Evolutionary conservation across 306 rosid species (phyloP).

Genomic region (Luffa acutangula): DNA sequence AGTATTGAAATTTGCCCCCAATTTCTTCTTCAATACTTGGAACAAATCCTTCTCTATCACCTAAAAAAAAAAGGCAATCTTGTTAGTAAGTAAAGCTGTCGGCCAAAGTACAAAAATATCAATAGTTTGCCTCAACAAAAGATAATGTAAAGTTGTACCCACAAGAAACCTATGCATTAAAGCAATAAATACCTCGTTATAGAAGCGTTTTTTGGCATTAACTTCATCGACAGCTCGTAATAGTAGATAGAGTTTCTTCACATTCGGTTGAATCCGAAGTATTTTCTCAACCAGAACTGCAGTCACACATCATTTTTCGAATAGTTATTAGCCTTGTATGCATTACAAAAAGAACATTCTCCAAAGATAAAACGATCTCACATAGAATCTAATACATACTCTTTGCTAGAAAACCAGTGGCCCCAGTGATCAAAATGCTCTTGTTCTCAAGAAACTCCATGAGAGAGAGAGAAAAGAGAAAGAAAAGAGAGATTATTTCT

Average conservation of each 20-base stretch:
- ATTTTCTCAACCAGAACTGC: slow-evolving; percentile 76
- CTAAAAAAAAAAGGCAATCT: slow-evolving; percentile 14
- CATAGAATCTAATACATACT: background rate
- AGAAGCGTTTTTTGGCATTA: slow-evolving; percentile 52
- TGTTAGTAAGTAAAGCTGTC: too few relatives aligned
- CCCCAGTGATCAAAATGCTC: slow-evolving; percentile 2
- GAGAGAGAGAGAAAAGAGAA: background rate
- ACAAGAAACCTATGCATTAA: background rate
- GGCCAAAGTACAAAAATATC: background rate
- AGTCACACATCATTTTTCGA: background rate
- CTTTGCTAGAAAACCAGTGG: slow-evolving; percentile 6
- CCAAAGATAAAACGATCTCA: too few relatives aligned
- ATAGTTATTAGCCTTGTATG: background rate
- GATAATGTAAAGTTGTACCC: background rate
- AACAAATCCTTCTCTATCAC: slow-evolving; percentile 62
- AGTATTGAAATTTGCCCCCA: slow-evolving; percentile 36
- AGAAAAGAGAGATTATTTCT: background rate
- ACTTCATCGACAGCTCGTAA: slow-evolving; percentile 46
- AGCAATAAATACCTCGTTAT: slow-evolving; percentile 35
- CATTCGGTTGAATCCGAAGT: slow-evolving; percentile 75
- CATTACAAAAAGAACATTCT: too few relatives aligned
- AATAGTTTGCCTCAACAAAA: background rate
- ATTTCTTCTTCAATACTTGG: slow-evolving; percentile 36
- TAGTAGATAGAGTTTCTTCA: slow-evolving; percentile 67
- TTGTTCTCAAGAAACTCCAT: slow-evolving; percentile 9